Evolutionary conservation across 2,329 filamentous ascomycete genomes (phyloP), one percentile per base, ranked within the genome.

Genomic region (Curvularia hawaiiensis): DNA sequence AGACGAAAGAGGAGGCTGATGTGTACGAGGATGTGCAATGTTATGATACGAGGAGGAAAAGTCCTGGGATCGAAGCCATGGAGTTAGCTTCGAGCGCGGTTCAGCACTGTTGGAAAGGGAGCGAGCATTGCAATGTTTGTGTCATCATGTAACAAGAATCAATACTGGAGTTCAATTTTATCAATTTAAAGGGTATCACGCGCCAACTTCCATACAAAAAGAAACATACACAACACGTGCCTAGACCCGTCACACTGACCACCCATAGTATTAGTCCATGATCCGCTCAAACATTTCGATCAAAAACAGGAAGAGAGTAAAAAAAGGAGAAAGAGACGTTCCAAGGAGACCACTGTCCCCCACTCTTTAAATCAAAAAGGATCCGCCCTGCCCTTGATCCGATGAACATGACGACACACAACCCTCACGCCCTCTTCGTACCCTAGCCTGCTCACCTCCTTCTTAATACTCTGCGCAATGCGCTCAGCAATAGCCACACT

Each of bases 401-500:
- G 66, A 71, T 71, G 68, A 18, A 70, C 62, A 68, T 74, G 71
- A 28, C 65, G 56, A 22, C 66, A 63, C 50, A 69, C 59, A 50
- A 72, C 58, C 56, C 55, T 67, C 2, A 69, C 63, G 3, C 62
- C 64, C 6, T 63, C 58, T 6, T 45, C 50, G 31, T 41, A 45
- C 22, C 54, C 55, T 35, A 40, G 20, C 58, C 57, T 58, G 24
- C 59, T 30, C 18, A 65, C 57, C 52, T 68, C 61, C 11, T 35
- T 31, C 49, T 62, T 61, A 4, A 70, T 58, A 11, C 61, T 62
- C 53, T 58, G 48, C 50, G 62, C 68, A 58, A 73, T 68, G 53
- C 58, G 22, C 62, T 74, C 70, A 28, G 65, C 70, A 52, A 72
- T 54, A 12, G 69, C 59, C 18, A 74, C 71, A 59, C 71, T 74